Evolutionary conservation across 176 grass and related monocot genomes (phyloP).

Genomic region (Ensete glaucum): DNA sequence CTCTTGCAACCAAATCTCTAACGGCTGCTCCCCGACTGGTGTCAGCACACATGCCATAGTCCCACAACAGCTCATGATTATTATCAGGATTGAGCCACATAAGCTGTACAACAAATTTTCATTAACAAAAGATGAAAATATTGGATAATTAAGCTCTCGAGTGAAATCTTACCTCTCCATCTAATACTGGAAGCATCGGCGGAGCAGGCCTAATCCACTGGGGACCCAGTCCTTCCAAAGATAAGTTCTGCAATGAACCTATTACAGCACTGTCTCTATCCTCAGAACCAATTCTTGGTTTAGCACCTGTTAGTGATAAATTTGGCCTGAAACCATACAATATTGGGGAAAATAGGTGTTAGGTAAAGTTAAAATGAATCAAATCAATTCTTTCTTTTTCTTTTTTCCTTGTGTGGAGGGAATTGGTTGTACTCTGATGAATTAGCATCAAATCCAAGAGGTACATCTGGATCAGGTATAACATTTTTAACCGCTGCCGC

Average conservation of each 20-base stretch:
- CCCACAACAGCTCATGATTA: slow-evolving; percentile 84
- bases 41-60: slow-evolving; percentile 82
- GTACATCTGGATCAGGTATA: slow-evolving; percentile 78
- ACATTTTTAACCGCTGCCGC: slow-evolving; percentile 56
- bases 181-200: slow-evolving; percentile 74
- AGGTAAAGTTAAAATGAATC: background rate
- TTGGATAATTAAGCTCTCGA: background rate
- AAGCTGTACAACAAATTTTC: slow-evolving; percentile 42
- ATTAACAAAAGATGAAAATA: slow-evolving; percentile 24
- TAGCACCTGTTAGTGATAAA: slow-evolving; percentile 30
- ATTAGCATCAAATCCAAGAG: slow-evolving; percentile 31
- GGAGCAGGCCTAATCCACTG: slow-evolving; percentile 80
- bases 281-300: slow-evolving; percentile 41
- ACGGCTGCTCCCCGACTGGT: slow-evolving; percentile 62
- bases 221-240: slow-evolving; percentile 49
- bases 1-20: slow-evolving; percentile 72
- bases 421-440: slow-evolving; percentile 53
- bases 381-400: background rate
- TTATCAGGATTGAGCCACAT: slow-evolving; percentile 83
- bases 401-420: background rate
- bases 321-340: slow-evolving; percentile 33
- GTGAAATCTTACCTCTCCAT: slow-evolving; percentile 73
- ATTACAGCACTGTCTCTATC: slow-evolving; percentile 52
- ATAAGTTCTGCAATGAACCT: slow-evolving; percentile 56
- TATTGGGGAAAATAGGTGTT: slow-evolving; percentile 19